Conservation (phyloP, 2,329 filamentous ascomycete genomes). For the Apiospora kogelbergensis region DNA sequence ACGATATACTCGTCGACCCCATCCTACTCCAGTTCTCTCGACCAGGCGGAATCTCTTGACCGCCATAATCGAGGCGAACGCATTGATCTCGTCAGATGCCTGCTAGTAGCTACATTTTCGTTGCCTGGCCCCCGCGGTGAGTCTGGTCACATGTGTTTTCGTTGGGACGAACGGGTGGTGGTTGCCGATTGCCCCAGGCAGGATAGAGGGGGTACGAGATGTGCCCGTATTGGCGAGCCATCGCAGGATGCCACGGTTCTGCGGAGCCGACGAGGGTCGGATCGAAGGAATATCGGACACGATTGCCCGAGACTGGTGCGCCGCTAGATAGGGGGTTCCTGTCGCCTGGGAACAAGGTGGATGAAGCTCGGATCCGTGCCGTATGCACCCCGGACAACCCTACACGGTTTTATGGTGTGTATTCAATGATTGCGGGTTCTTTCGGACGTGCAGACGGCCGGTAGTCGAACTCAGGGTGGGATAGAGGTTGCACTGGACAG, state of each 20-base stretch:
- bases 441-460: neutral
- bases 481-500: neutral
- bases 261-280: neutral
- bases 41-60: neutral
- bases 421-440: neutral
- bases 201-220: neutral
- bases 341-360: neutral
- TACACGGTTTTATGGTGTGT: neutral
- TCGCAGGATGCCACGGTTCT: neutral
- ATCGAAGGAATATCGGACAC: neutral
- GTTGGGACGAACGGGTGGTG: neutral
- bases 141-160: neutral
- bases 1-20: neutral
- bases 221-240: neutral
- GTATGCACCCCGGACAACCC: neutral
- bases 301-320: neutral
- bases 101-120: neutral
- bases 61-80: neutral
- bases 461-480: neutral
- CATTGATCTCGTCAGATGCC: neutral
- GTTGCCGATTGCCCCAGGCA: neutral
- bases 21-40: neutral
- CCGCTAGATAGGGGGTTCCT: neutral
- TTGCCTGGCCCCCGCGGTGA: neutral
- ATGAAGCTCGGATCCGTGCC: neutral